A percentile compares a stretch with the other conserved stretches of the same genome.
These are phyloP conservation scores for Scenedesmus sp. DNA, from an alignment of 163 green algal species.

Conservation along the genomic window DNA sequence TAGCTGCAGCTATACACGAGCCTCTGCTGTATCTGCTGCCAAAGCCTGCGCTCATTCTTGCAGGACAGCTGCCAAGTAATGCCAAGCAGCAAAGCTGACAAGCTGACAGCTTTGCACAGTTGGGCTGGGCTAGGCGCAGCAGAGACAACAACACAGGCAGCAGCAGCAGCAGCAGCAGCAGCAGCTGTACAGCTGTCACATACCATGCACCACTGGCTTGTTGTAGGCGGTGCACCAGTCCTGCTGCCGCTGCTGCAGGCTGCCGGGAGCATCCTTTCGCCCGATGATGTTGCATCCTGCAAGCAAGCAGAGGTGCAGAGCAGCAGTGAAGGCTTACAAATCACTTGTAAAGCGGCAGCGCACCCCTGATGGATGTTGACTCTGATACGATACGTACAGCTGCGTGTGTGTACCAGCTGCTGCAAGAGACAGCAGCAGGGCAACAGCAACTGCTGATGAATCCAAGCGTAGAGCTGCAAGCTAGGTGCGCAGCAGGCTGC, in stretches of 20 bases:
- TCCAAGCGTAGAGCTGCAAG: too few species aligned
- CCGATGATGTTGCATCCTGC: slow-evolving; percentile 32
- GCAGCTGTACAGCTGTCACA: background rate
- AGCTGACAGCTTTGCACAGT: background rate
- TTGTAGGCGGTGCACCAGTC: slow-evolving; percentile 22
- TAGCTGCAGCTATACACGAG: too few species aligned
- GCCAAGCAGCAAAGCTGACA: background rate
- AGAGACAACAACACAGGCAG: background rate
- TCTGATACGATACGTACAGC: background rate
- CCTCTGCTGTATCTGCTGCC: too few species aligned
- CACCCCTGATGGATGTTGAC: background rate
- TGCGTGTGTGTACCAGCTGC: too few species aligned
- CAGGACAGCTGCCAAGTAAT: background rate
- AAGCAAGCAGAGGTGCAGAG: background rate
- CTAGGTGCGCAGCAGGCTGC: background rate
- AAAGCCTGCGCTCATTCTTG: background rate
- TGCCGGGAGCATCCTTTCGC: background rate
- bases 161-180: background rate
- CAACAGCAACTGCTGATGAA: background rate
- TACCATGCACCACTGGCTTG: slow-evolving; percentile 27
- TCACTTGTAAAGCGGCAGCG: background rate
- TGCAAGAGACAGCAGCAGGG: background rate
- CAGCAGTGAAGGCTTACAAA: background rate
- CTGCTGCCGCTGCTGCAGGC: background rate
- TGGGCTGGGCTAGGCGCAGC: background rate